These are phyloP conservation scores for Ascochyta pisi DNA, from an alignment of 2,329 filamentous ascomycete species.

Conservation along the genomic window DNA sequence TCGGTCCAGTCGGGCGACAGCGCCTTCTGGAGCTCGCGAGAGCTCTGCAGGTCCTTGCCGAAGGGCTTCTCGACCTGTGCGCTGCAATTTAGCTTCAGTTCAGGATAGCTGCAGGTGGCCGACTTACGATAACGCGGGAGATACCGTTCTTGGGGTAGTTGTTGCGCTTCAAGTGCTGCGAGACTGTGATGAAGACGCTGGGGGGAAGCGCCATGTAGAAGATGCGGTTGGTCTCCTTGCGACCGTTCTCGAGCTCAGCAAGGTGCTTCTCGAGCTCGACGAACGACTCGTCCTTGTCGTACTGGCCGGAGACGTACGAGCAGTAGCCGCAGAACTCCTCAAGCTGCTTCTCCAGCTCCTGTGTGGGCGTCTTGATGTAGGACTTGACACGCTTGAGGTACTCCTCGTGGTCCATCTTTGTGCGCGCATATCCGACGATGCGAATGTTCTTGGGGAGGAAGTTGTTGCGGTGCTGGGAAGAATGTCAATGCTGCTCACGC, in stretches of 20 bases:
- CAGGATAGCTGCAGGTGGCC: slow-evolving; percentile 3
- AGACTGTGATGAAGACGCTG: slow-evolving; percentile 97
- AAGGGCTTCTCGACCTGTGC: slow-evolving; percentile 96
- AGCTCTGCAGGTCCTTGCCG: slow-evolving; percentile 94
- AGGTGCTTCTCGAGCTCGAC: slow-evolving; percentile 83
- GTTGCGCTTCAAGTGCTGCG: slow-evolving; percentile 94
- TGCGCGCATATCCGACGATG: slow-evolving; percentile 98
- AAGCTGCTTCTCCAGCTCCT: slow-evolving; percentile 95
- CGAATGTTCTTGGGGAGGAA: slow-evolving; percentile 95
- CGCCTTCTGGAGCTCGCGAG: slow-evolving; percentile 91
- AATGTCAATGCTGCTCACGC: slow-evolving; percentile 26
- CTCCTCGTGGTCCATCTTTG: slow-evolving; percentile 98
- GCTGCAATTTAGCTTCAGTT: slow-evolving; percentile 23
- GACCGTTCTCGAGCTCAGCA: slow-evolving; percentile 80
- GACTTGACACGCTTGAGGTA: slow-evolving; percentile 94
- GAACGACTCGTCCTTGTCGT: slow-evolving; percentile 97
- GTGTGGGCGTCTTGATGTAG: slow-evolving; percentile 98
- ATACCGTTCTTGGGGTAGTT: slow-evolving; percentile 93
- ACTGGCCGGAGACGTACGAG: slow-evolving; percentile 95
- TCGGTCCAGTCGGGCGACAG: slow-evolving; percentile 98
- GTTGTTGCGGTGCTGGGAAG: slow-evolving; percentile 88
- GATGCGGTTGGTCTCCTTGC: slow-evolving; percentile 84
- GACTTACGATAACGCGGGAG: slow-evolving; percentile 86
- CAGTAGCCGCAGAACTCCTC: slow-evolving; percentile 87
- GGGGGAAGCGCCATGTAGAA: slow-evolving; percentile 99